A percentile compares a stretch with the other conserved stretches of the same genome.
These are phyloP conservation scores for Tetraselmis chui DNA, from an alignment of 139 green algal genomes.

Conservation along the genomic window DNA sequence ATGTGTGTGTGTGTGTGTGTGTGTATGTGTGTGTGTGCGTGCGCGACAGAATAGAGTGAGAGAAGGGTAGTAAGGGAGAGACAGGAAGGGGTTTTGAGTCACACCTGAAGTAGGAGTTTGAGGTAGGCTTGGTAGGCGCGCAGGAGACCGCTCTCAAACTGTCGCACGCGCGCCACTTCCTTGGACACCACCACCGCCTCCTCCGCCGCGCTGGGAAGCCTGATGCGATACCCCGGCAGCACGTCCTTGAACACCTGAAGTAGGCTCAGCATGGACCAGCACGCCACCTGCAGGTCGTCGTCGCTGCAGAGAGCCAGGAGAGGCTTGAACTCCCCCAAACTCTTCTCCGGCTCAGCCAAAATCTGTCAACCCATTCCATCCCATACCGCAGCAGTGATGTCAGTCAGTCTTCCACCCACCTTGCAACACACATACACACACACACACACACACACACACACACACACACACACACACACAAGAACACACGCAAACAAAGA, in stretches of 20 bases:
- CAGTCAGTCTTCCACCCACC: no score
- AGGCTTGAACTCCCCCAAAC: conserved; percentile 29
- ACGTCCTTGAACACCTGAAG: conserved; percentile 81
- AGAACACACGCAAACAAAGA: neutral
- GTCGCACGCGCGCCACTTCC: conserved; percentile 69
- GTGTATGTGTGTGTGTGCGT: no score
- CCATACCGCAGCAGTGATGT: no score
- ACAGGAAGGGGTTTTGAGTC: neutral
- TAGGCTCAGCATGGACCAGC: conserved; percentile 72
- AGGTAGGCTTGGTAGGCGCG: conserved; percentile 75
- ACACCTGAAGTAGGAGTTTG: conserved; percentile 44
- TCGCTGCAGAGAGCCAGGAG: conserved; percentile 32
- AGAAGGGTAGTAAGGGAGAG: neutral
- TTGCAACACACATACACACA: neutral
- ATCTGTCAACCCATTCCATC: conserved; percentile 26
- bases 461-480: neutral
- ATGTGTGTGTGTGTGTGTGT: no score
- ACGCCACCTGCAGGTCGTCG: conserved; percentile 37
- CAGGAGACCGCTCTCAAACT: conserved; percentile 73
- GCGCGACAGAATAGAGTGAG: neutral
- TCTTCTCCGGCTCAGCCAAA: conserved; percentile 61
- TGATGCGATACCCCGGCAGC: conserved; percentile 77
- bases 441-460: neutral
- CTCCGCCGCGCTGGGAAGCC: conserved; percentile 58
- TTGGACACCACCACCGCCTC: conserved; percentile 66